Percentiles rank a stretch among this genome's conserved stretches.
Conservation (phyloP, 2,329 filamentous ascomycete species). For the Plectosphaerella cucumerina region DNA sequence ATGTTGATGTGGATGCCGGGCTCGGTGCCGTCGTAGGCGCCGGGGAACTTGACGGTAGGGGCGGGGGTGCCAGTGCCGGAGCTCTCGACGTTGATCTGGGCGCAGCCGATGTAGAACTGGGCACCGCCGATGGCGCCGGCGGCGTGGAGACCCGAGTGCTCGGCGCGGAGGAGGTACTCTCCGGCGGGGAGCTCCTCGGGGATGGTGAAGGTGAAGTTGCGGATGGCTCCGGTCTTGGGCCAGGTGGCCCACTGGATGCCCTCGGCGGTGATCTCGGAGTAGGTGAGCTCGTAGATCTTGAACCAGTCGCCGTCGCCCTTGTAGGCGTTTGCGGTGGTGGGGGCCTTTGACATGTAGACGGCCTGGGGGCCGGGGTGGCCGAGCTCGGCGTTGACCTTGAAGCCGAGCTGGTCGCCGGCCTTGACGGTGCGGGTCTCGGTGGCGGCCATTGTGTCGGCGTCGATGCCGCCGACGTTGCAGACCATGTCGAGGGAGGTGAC, state of each 20-base stretch:
- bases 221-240: conserved; percentile 19
- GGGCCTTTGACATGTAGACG: conserved; percentile 32
- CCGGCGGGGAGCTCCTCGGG: conserved; percentile 21
- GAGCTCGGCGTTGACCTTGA: conserved; percentile 16
- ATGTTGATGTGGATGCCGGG: conserved; percentile 23
- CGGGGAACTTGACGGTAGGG: conserved; percentile 25
- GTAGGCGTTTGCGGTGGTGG: conserved; percentile 21
- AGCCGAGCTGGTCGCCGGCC: conserved; percentile 32
- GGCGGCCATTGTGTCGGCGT: conserved; percentile 27
- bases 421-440: conserved; percentile 29
- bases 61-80: conserved; percentile 19
- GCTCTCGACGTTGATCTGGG: conserved; percentile 21
- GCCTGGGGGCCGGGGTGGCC: conserved; percentile 32
- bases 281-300: conserved; percentile 29
- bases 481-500: conserved; percentile 31
- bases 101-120: conserved; percentile 29
- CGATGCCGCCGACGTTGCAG: conserved; percentile 33
- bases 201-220: conserved; percentile 28
- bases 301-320: conserved; percentile 30
- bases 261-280: conserved; percentile 19
- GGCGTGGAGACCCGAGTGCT: conserved; percentile 27
- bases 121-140: conserved; percentile 25
- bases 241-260: conserved; percentile 28
- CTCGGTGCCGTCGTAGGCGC: conserved; percentile 8
- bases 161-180: conserved; percentile 26